Evolutionary conservation across 257 asterid genomes (phyloP).

Genomic region (Primulina huaijiensis): DNA sequence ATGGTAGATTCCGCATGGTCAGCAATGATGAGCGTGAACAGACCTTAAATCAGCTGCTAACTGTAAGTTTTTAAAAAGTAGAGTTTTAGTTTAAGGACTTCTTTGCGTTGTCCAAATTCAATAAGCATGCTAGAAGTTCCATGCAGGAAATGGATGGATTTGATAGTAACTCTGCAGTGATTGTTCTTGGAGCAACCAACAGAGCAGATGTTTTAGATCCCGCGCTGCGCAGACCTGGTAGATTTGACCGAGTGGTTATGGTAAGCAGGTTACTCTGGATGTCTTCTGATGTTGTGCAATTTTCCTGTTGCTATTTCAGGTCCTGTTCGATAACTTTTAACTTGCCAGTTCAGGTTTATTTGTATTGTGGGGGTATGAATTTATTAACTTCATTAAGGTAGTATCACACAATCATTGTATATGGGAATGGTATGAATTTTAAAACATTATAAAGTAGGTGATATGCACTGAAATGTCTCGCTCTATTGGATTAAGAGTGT

Average conservation of each 20-base stretch:
- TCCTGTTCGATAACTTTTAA: no score
- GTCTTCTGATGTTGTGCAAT: background rate
- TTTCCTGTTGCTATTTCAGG: no score
- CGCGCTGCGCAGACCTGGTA: constrained; percentile 98
- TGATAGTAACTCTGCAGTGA: constrained; percentile 96
- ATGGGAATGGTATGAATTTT: no score
- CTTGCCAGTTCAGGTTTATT: background rate
- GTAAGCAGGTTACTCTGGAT: constrained; percentile 36
- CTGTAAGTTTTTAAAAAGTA: constrained; percentile 52
- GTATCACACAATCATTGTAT: background rate
- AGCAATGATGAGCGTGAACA: constrained; percentile 99
- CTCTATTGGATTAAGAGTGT: background rate
- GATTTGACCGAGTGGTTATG: constrained; percentile 97
- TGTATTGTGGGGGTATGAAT: background rate
- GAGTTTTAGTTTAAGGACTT: constrained; percentile 13
- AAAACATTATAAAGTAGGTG: no score
- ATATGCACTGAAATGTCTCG: background rate
- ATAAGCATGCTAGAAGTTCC: constrained; percentile 28
- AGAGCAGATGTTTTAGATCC: constrained; percentile 97
- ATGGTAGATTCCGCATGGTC: constrained; percentile 85
- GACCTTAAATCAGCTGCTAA: constrained; percentile 93
- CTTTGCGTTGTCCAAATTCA: constrained; percentile 18
- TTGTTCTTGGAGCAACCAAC: constrained; percentile 98
- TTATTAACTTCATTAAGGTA: background rate
- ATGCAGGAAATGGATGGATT: constrained; percentile 99